phyloP scores from a whole-genome alignment of 2,329 filamentous ascomycete species.

The Monosporascus sp. region DNA sequence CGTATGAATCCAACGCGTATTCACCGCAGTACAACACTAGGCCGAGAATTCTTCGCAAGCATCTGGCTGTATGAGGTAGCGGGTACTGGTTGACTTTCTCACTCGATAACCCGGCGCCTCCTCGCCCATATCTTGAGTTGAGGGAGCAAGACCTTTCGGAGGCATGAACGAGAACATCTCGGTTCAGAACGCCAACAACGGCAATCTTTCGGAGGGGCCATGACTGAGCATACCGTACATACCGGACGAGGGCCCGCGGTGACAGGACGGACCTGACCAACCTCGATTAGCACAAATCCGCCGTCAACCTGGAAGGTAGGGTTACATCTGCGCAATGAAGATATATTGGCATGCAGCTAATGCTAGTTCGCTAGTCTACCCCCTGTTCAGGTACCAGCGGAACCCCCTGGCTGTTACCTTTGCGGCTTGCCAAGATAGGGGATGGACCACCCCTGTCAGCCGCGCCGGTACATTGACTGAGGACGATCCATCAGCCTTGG shows the following conservation, averaged over 20 bases:
- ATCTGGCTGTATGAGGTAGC: neutral
- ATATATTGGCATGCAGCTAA: neutral
- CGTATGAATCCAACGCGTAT: constrained; percentile 11
- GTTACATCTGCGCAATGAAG: neutral
- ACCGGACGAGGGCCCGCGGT: neutral
- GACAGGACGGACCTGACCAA: too few relatives aligned
- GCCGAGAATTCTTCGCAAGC: neutral
- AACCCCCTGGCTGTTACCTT: neutral
- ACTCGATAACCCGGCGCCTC: neutral
- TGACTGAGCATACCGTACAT: neutral
- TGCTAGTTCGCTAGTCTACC: neutral
- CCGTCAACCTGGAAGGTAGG: neutral
- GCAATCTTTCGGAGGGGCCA: neutral
- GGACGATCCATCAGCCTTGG: neutral
- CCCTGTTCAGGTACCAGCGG: neutral
- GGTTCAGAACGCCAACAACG: neutral
- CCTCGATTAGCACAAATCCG: neutral
- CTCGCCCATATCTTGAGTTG: neutral
- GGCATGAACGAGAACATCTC: too few relatives aligned
- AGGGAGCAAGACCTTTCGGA: neutral
- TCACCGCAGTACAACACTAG: neutral
- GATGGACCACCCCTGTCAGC: neutral
- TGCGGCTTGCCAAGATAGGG: neutral
- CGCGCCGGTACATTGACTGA: neutral
- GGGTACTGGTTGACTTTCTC: neutral